Conservation (phyloP, 2,329 filamentous ascomycete species). For the Stagonosporopsis cucurbitacearum region DNA sequence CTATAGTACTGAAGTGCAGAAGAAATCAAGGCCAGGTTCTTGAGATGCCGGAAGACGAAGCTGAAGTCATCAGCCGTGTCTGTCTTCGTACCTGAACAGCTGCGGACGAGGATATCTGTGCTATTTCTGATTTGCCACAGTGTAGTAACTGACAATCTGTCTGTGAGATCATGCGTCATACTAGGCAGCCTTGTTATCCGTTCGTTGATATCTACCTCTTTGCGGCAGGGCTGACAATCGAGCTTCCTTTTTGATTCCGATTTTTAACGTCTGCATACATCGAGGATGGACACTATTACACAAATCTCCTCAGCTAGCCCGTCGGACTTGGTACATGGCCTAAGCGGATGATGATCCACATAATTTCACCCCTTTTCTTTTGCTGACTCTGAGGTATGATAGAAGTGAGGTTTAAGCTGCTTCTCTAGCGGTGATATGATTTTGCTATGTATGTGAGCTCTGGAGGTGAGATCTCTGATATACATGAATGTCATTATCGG, state of each 20-base stretch:
- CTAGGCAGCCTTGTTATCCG: neutral
- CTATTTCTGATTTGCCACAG: neutral
- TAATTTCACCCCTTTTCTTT: conserved; percentile 7
- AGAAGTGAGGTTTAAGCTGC: conserved; percentile 5
- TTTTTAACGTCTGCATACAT: conserved; percentile 1
- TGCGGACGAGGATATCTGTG: neutral
- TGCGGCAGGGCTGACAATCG: conserved; percentile 14
- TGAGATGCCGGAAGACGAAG: neutral
- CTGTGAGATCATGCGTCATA: neutral
- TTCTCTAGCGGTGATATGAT: neutral
- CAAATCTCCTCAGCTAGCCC: neutral
- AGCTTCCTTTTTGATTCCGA: conserved; percentile 6
- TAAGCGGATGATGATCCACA: neutral
- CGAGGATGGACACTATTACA: conserved; percentile 2
- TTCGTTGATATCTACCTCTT: conserved; percentile 5
- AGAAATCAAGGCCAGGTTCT: neutral
- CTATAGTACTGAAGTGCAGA: neutral
- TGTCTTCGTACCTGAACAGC: neutral
- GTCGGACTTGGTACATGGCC: neutral
- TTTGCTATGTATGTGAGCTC: no score
- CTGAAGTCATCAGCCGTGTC: neutral
- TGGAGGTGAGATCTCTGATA: neutral
- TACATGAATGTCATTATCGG: no score
- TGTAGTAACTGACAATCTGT: no score
- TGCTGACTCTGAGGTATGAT: conserved; percentile 1